Base-by-base conservation (phyloP, 2,329 filamentous ascomycete species). In the Blastomyces parvus region DNA sequence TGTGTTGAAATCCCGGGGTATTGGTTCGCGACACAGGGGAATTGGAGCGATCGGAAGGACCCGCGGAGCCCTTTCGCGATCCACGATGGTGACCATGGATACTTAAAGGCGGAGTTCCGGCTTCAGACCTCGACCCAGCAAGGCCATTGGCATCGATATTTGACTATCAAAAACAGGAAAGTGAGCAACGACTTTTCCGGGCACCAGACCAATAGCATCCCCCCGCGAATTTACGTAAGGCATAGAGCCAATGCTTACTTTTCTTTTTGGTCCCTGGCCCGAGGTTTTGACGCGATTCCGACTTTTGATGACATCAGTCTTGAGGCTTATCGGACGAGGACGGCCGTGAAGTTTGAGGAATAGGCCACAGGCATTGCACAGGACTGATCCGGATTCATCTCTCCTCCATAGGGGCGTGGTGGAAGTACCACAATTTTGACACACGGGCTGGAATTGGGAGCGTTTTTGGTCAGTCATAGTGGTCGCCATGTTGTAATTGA, bases 241-340 rank as follows among this genome's bases (percentile, higher is more conserved):
- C 11, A 13, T 13, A 22, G 38, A 13, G 36, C 46, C 62, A 52
- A 63, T 59, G 73, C 78, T 72, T 79, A 91, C 90, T 87, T 95
- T 96, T 78, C 91, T 92, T 71, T 90, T 89, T 57, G 87, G 86
- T 66, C 89, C 84, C 71, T 92, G 84, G 2, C 81, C 90, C 9
- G 89, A 85, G 62, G 91, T 94, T 82, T 97, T 97, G 70, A 97
- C 93, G 68, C 94, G 87, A 79, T 99, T 99, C 72, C 94, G 91
- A 81, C 92, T 97, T 82, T 99, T 99, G 81, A 99, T 99, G 69
- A 97, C 93, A 81, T 99, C 94, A 59, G 94, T 97, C 83, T 99
- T 99, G 71, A 99, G 84, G 70, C 90, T 96, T 75, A 96, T 97
- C 69, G 94, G 94, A 63, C 94, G 88, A 65, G 94, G 86, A 33